These are phyloP conservation scores for Cystobasidium slooffiae DNA, from an alignment of 1,284 basidiomycete genomes.

Conservation along the genomic window DNA sequence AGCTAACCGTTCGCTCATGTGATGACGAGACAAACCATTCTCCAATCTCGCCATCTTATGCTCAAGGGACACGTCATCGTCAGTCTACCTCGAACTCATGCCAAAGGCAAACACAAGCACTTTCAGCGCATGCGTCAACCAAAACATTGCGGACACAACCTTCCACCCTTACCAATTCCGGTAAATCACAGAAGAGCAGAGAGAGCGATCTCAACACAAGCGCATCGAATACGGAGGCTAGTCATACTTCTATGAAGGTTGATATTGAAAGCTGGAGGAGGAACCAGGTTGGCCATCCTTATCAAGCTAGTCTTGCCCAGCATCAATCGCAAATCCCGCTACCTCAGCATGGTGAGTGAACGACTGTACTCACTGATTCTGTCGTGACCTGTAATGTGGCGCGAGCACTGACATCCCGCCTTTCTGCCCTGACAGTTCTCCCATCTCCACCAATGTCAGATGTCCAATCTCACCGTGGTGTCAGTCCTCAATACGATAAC, in stretches of 20 bases:
- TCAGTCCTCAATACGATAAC: neutral
- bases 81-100: neutral
- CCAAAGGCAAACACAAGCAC: too few relatives aligned
- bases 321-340: neutral
- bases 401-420: neutral
- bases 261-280: conserved; percentile 26
- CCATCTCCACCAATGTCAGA: conserved; percentile 35
- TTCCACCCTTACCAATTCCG: conserved; percentile 2
- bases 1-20: conserved; percentile 1
- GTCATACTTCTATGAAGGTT: neutral
- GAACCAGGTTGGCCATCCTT: neutral
- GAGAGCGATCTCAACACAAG: neutral
- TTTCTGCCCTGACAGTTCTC: neutral
- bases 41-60: neutral
- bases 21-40: neutral
- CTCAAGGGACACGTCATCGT: neutral
- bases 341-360: conserved; percentile 5
- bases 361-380: too few relatives aligned
- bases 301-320: neutral
- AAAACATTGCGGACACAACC: neutral
- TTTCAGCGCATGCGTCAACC: too few relatives aligned
- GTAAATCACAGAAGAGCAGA: conserved; percentile 2
- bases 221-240: neutral
- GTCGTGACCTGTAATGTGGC: neutral
- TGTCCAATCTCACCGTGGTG: neutral